phyloP scores from a whole-genome alignment of 345 rosid genomes.

The Melastoma malabathricum region DNA sequence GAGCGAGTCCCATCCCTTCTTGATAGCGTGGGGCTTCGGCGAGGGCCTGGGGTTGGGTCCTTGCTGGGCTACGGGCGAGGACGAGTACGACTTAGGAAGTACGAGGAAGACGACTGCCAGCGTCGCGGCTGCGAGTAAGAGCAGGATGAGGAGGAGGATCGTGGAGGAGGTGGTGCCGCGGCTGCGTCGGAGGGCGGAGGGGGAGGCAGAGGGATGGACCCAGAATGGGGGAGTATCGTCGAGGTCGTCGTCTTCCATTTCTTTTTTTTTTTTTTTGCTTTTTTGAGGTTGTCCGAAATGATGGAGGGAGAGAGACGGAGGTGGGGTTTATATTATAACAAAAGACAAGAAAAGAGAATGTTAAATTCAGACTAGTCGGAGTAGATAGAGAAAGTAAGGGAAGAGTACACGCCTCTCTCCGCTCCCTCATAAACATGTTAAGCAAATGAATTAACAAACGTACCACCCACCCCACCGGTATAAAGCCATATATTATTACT shows the following conservation, averaged over 20 bases:
- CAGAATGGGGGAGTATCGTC: conserved; percentile 54
- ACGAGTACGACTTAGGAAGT: conserved; percentile 41
- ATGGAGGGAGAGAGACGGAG: too few relatives aligned
- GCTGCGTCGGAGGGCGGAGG: conserved; percentile 11
- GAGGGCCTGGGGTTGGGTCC: conserved; percentile 44
- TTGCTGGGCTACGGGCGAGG: conserved; percentile 23
- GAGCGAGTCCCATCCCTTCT: conserved; percentile 65
- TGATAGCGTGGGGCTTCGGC: conserved; percentile 38
- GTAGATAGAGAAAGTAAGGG: too few relatives aligned
- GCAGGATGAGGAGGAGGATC: conserved; percentile 13
- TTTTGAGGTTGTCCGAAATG: too few relatives aligned
- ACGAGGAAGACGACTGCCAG: conserved; percentile 27
- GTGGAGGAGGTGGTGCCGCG: conserved; percentile 20
- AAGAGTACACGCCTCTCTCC: too few relatives aligned
- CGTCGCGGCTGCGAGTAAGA: conserved; percentile 33
- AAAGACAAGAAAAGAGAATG: too few relatives aligned
- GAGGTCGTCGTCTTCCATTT: conserved; percentile 11
- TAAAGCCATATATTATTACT: too few relatives aligned
- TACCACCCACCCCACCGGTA: too few relatives aligned
- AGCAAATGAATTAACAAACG: too few relatives aligned
- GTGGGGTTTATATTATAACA: too few relatives aligned
- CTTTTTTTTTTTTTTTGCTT: too few relatives aligned
- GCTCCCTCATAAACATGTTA: too few relatives aligned
- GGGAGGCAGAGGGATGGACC: conserved; percentile 27
- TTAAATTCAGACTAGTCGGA: too few relatives aligned